Evolutionary conservation across 192 early-diverging fungal genomes (phyloP), one percentile per base, ranked within the genome.

Genomic region (Podila epigama): DNA sequence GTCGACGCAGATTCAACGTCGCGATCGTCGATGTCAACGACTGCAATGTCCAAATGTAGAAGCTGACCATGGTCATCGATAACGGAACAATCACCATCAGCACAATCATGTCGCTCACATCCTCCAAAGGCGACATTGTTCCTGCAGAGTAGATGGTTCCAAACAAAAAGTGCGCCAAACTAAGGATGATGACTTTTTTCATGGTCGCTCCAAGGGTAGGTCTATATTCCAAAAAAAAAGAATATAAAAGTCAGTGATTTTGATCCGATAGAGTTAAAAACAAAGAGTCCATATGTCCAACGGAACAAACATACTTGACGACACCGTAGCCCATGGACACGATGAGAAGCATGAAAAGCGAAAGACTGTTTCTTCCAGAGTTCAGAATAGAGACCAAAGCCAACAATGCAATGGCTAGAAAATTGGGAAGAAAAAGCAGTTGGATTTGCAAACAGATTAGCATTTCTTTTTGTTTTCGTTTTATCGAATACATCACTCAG

Each of bases 291-390:
- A 28, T n/a, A 31, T 4, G 32, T 59, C 13, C 5, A 5, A 2
- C 18, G 1, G 20, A 32, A 35, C 20, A 13, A 10, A 39, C 81
- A 70, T 85, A 93, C 92, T 90, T 91, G 25, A 99, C 95, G 22
- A 99, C 96, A 48, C 97, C 95, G 79, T 96, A 99, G 28, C 97
- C 97, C 68, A 99, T 90, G 6, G 93, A 89, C 9, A 97, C 95
- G 51, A 99, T 94, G 44, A 99, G 84, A 1, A 99, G 85, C 91
- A 99, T 95, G 66, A 98, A 98, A 70, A 99, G 94, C 3, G 97
- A 97, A 42, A 98, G 79, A 60, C 92, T 94, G 79, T 95, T 97
- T 61, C 97, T 83, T 10, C 90, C 96, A 8, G 96, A 91, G 73
- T 95, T 95, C 20, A 98, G 75, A 51, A 96, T 64, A 7, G 93